phyloP scores from a whole-genome alignment of 805 yeast genomes.

The Zygosaccharomyces rouxii region DNA sequence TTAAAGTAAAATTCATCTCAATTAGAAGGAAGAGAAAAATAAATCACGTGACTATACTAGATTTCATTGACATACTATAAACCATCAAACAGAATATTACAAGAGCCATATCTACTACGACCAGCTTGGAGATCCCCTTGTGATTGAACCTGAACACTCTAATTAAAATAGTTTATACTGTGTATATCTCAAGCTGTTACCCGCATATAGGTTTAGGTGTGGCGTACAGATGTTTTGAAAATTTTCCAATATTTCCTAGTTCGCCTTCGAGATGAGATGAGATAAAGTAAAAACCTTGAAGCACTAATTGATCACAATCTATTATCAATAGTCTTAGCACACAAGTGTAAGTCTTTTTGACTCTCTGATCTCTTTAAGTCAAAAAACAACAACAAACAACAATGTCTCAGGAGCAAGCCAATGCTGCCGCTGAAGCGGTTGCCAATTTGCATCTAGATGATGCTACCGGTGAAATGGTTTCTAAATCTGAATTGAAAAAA shows the following conservation, averaged over 20 bases:
- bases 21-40: no score
- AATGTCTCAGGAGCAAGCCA: constrained; percentile 41
- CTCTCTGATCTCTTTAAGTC: background rate
- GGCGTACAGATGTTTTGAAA: constrained; percentile 5
- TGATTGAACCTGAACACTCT: no score
- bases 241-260: constrained; percentile 1
- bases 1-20: no score
- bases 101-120: no score
- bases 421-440: constrained; percentile 66
- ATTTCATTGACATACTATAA: no score
- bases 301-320: background rate
- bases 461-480: constrained; percentile 92
- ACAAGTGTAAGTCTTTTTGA: background rate
- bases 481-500: constrained; percentile 93
- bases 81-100: no score
- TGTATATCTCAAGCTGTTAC: background rate
- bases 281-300: background rate
- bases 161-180: background rate
- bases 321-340: background rate
- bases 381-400: constrained; percentile 17
- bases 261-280: constrained; percentile 2
- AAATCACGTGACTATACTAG: no score
- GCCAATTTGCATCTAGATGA: constrained; percentile 82
- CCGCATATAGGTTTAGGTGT: background rate
- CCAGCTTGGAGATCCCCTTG: no score